Conservation (phyloP, 1,284 basidiomycete species). For the Paramarasmius palmivorus region DNA sequence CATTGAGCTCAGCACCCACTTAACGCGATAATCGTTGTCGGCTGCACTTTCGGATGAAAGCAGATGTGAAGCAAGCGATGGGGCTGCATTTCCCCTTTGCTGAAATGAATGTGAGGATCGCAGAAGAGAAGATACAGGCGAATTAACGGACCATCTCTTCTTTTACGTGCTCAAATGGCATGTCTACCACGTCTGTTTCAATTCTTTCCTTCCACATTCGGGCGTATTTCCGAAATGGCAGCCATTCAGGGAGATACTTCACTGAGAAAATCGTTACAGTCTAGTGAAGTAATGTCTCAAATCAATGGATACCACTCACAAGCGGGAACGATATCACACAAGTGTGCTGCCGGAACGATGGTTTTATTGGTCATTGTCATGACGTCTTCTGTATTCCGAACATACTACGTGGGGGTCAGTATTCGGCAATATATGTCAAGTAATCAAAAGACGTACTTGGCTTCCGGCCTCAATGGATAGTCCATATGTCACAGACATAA, state of each 20-base stretch:
- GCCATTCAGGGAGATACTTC: constrained; percentile 15
- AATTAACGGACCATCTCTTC: constrained; percentile 18
- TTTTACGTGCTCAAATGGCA: constrained; percentile 12
- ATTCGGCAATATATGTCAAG: neutral
- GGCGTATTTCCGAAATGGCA: constrained; percentile 10
- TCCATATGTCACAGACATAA: constrained; percentile 12
- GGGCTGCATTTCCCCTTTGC: neutral
- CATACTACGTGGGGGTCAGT: constrained; percentile 18
- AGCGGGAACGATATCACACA: constrained; percentile 24
- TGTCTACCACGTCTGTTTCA: neutral
- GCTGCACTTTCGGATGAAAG: neutral
- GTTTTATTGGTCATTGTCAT: constrained; percentile 22
- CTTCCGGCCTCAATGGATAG: constrained; percentile 1
- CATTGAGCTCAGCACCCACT: constrained; percentile 27
- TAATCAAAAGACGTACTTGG: constrained; percentile 14
- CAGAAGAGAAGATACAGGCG: constrained; percentile 17
- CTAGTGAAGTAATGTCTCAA: neutral
- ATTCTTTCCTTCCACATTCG: constrained; percentile 2
- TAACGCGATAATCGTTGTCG: constrained; percentile 10
- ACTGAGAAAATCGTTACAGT: constrained; percentile 6
- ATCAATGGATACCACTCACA: constrained; percentile 18
- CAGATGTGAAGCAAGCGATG: neutral
- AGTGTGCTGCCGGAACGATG: constrained; percentile 24
- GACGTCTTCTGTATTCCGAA: constrained; percentile 23
- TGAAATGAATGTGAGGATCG: neutral